phyloP scores from a whole-genome alignment of 768 basidiomycete genomes.

The Mycena rosella region DNA sequence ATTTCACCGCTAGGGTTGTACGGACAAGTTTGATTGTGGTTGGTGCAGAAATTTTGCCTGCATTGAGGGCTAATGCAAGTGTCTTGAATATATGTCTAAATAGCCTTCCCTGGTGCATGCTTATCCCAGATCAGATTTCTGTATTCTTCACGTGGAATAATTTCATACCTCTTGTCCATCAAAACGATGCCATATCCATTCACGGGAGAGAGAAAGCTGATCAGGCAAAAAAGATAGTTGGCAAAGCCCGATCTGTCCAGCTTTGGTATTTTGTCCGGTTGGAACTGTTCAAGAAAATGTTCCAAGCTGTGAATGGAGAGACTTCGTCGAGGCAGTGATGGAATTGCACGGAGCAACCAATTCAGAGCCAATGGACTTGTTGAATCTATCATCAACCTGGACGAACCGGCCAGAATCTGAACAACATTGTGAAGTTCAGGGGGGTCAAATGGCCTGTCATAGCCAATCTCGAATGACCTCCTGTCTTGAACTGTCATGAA shows the following conservation, averaged over 20 bases:
- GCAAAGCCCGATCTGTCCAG: not conserved
- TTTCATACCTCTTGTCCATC: not conserved
- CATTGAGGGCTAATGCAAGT: too few relatives aligned
- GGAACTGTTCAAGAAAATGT: not conserved
- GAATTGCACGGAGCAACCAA: not conserved
- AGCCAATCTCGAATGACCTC: too few relatives aligned
- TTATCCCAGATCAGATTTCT: too few relatives aligned
- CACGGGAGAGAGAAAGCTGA: not conserved
- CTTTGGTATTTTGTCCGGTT: not conserved
- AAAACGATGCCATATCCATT: not conserved
- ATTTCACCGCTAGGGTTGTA: too few relatives aligned
- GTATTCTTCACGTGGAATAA: not conserved
- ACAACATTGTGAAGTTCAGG: not conserved
- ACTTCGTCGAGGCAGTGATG: not conserved
- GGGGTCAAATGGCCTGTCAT: not conserved
- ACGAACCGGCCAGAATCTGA: not conserved
- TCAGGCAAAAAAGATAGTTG: constrained; percentile 1
- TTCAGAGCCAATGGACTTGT: not conserved
- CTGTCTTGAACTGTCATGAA: not conserved
- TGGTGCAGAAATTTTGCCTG: too few relatives aligned
- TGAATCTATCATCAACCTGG: not conserved
- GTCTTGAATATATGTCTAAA: too few relatives aligned
- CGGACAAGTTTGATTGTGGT: too few relatives aligned
- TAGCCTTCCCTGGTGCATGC: too few relatives aligned
- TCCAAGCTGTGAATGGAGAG: not conserved